Evolutionary conservation across 805 yeast genomes (phyloP).

Genomic region (Ogataea ganodermae): DNA sequence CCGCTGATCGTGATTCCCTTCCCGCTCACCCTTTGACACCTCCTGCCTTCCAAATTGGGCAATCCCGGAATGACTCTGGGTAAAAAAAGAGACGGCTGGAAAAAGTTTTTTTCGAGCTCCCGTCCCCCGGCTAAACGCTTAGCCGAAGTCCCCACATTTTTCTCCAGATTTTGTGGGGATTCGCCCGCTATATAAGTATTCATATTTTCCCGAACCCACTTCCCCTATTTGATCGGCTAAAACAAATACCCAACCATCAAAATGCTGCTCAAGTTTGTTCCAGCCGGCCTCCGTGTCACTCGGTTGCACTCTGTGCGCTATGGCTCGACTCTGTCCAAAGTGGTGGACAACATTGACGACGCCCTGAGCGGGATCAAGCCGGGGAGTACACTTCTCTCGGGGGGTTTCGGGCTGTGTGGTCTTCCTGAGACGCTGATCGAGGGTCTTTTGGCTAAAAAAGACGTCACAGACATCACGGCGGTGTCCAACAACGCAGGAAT

Average conservation of each 20-base stretch:
- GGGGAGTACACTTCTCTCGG: constrained; percentile 41
- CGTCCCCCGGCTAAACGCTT: neutral
- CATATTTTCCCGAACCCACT: neutral
- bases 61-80: neutral
- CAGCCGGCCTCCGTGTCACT: neutral
- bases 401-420: constrained; percentile 53
- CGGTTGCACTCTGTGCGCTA: neutral
- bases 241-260: neutral
- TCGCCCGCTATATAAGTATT: neutral
- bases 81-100: neutral
- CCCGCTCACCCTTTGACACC: neutral
- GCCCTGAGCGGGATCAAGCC: constrained; percentile 36
- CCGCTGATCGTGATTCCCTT: neutral
- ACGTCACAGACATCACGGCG: constrained; percentile 41
- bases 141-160: neutral
- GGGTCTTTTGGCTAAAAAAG: constrained; percentile 37
- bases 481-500: constrained; percentile 53
- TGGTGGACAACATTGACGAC: constrained; percentile 27
- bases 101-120: neutral
- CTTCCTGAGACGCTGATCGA: constrained; percentile 46
- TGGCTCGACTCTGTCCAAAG: constrained; percentile 9
- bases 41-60: neutral
- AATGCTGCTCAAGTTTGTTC: neutral
- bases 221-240: neutral
- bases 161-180: neutral